Conservation (phyloP, 2,329 filamentous ascomycete species). For the Neonectria ditissima region DNA sequence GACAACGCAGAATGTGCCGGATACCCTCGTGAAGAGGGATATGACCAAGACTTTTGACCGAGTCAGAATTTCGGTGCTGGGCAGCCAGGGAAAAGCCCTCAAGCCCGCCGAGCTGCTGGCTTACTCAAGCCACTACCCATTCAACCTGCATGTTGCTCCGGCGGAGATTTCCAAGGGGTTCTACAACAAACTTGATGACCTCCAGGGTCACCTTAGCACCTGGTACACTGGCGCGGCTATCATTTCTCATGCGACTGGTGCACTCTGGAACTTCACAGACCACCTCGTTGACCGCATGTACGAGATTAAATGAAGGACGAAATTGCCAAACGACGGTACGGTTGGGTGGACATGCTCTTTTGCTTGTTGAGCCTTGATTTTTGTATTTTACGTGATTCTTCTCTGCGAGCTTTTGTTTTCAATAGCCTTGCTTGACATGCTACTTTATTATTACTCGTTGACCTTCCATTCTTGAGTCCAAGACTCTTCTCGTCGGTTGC, state of each 20-base stretch:
- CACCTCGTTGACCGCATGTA: slow-evolving; percentile 35
- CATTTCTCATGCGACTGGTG: slow-evolving; percentile 33
- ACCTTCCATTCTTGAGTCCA: not conserved
- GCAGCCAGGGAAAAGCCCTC: not conserved
- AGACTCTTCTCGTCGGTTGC: not conserved
- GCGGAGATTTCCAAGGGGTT: slow-evolving; percentile 29
- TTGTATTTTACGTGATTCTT: not conserved
- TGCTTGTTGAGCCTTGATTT: not conserved
- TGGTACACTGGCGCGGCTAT: slow-evolving; percentile 37
- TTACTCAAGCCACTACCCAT: slow-evolving; percentile 36
- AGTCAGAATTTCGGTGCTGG: slow-evolving; percentile 20
- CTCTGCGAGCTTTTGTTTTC: not conserved
- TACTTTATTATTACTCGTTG: not conserved
- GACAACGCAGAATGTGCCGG: slow-evolving; percentile 8
- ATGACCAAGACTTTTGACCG: slow-evolving; percentile 32
- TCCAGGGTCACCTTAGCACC: slow-evolving; percentile 30
- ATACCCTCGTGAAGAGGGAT: slow-evolving; percentile 23
- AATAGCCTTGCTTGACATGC: not conserved
- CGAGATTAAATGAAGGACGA: not conserved
- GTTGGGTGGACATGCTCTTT: not conserved
- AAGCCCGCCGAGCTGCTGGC: slow-evolving; percentile 23
- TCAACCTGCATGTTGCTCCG: slow-evolving; percentile 27
- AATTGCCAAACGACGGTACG: not conserved
- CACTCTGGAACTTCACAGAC: slow-evolving; percentile 37
- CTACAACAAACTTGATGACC: slow-evolving; percentile 33